Conservation (phyloP, 2,329 filamentous ascomycete genomes). For the Aspergillus jensenii region DNA sequence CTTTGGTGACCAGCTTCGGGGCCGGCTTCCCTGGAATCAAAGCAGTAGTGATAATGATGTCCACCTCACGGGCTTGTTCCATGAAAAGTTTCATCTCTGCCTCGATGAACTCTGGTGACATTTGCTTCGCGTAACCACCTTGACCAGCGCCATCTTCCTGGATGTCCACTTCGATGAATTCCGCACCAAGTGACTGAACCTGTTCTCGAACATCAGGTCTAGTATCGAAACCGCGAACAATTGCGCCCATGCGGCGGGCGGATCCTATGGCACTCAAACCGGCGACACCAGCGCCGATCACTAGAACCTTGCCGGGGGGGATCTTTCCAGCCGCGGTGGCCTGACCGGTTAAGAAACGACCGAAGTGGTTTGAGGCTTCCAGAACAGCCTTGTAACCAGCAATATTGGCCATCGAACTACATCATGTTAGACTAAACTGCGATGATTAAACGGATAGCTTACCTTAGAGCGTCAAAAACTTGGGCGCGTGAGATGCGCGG, state of each 20-base stretch:
- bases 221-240: constrained; percentile 90
- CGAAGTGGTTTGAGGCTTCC: constrained; percentile 86
- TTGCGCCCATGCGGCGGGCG: constrained; percentile 80
- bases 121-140: constrained; percentile 88
- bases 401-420: constrained; percentile 89
- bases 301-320: constrained; percentile 83
- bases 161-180: constrained; percentile 84
- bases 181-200: constrained; percentile 84
- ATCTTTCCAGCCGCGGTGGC: constrained; percentile 87
- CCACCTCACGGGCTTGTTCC: constrained; percentile 81
- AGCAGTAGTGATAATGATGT: constrained; percentile 92
- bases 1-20: constrained; percentile 79
- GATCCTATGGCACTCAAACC: constrained; percentile 86
- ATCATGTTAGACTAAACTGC: not conserved
- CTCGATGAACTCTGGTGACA: constrained; percentile 91
- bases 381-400: constrained; percentile 90
- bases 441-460: not conserved
- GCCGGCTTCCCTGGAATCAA: constrained; percentile 81
- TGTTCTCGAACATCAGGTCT: constrained; percentile 83
- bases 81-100: constrained; percentile 92
- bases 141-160: constrained; percentile 81
- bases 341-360: constrained; percentile 83
- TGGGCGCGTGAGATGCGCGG: constrained; percentile 87
- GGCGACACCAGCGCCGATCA: constrained; percentile 87
- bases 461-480: constrained; percentile 75